phyloP scores from a whole-genome alignment of 805 yeast species.

The Blastobotrys peoriensis region DNA sequence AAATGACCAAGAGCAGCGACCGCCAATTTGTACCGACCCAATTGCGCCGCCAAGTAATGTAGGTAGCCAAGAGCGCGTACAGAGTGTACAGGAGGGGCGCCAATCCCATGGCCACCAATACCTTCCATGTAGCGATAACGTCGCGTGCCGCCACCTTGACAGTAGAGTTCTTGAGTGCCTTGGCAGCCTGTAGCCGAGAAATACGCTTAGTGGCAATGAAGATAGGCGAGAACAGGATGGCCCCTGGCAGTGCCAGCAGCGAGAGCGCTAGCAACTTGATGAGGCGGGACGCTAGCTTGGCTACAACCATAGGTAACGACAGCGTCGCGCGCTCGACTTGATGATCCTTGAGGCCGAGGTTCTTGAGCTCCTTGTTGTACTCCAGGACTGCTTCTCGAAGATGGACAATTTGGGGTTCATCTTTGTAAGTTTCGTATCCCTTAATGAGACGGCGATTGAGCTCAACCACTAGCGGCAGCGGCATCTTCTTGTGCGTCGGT shows the following conservation, averaged over 20 bases:
- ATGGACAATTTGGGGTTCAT: conserved; percentile 59
- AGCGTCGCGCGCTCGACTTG: conserved; percentile 58
- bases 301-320: conserved; percentile 45
- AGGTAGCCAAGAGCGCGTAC: conserved; percentile 54
- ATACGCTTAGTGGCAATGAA: conserved; percentile 71
- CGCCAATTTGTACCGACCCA: conserved; percentile 25
- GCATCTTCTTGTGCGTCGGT: conserved; percentile 62
- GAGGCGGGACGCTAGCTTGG: conserved; percentile 44
- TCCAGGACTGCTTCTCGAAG: conserved; percentile 57
- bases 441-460: conserved; percentile 80
- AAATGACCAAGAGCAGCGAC: conserved; percentile 32
- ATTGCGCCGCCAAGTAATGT: conserved; percentile 23
- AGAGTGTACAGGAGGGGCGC: conserved; percentile 82
- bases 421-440: conserved; percentile 70
- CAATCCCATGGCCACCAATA: conserved; percentile 77
- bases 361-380: conserved; percentile 62
- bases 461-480: conserved; percentile 80
- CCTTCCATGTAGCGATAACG: conserved; percentile 96
- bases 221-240: conserved; percentile 79
- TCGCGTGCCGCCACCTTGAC: conserved; percentile 91
- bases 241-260: conserved; percentile 79
- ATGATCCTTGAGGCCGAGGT: conserved; percentile 63
- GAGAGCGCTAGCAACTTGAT: conserved; percentile 51
- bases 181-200: conserved; percentile 63
- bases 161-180: conserved; percentile 78